Evolutionary conservation across 495 filamentous ascomycete genomes (phyloP).

Genomic region (Clohesyomyces aquaticus): DNA sequence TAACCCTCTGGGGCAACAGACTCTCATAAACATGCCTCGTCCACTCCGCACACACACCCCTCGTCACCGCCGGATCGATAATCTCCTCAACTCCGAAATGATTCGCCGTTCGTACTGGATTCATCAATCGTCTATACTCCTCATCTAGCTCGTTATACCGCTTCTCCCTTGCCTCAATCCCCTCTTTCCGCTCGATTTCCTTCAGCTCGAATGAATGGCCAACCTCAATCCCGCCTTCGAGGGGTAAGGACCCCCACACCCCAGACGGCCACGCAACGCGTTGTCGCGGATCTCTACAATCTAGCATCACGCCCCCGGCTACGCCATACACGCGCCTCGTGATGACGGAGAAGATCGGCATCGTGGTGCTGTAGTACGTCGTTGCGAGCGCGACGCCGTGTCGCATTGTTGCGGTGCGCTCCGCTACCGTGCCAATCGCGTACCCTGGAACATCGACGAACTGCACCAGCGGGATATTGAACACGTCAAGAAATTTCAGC

Average conservation of each 20-base stretch:
- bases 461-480: slow-evolving; percentile 65
- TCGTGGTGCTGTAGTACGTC: slow-evolving; percentile 63
- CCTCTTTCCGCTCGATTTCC: slow-evolving; percentile 55
- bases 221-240: slow-evolving; percentile 66
- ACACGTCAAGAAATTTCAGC: slow-evolving; percentile 65
- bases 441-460: slow-evolving; percentile 67
- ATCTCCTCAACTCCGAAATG: slow-evolving; percentile 68
- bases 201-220: slow-evolving; percentile 62
- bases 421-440: slow-evolving; percentile 64
- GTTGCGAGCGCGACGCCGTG: slow-evolving; percentile 63
- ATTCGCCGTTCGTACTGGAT: slow-evolving; percentile 66
- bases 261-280: slow-evolving; percentile 66
- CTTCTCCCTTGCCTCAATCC: slow-evolving; percentile 51
- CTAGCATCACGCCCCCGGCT: slow-evolving; percentile 65
- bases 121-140: slow-evolving; percentile 64
- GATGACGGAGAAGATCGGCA: slow-evolving; percentile 63
- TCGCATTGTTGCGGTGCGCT: slow-evolving; percentile 65
- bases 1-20: slow-evolving; percentile 54
- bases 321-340: slow-evolving; percentile 63
- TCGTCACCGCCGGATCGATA: slow-evolving; percentile 62
- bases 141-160: slow-evolving; percentile 59
- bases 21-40: slow-evolving; percentile 58
- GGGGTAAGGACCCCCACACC: slow-evolving; percentile 62
- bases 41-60: slow-evolving; percentile 59
- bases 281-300: slow-evolving; percentile 60